A percentile compares a stretch with the other conserved stretches of the same genome.
These are phyloP conservation scores for Phoma sp. DNA, from an alignment of 2,329 filamentous ascomycete genomes.

Conservation along the genomic window DNA sequence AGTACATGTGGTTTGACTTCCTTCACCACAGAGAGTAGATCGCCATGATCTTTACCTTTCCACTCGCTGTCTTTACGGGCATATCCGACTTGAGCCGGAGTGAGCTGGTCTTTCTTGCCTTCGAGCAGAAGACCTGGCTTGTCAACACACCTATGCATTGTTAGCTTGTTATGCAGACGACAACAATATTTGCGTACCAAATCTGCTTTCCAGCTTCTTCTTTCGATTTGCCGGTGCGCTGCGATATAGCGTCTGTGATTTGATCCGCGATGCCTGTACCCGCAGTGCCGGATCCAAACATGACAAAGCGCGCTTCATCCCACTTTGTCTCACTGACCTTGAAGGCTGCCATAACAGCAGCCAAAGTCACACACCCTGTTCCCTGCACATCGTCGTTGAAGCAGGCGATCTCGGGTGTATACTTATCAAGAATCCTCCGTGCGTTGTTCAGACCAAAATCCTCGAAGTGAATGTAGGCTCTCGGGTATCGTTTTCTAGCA, in stretches of 20 bases:
- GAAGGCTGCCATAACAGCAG: conserved; percentile 78
- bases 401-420: conserved; percentile 75
- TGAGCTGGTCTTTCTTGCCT: conserved; percentile 65
- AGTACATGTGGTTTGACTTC: conserved; percentile 79
- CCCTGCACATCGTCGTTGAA: conserved; percentile 95
- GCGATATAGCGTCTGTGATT: conserved; percentile 77
- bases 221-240: conserved; percentile 69
- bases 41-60: conserved; percentile 61
- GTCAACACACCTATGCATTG: conserved; percentile 67
- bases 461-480: conserved; percentile 87
- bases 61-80: conserved; percentile 70
- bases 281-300: conserved; percentile 83
- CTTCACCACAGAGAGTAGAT: conserved; percentile 71
- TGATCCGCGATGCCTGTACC: conserved; percentile 88
- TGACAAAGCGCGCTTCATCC: conserved; percentile 71
- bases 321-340: conserved; percentile 72
- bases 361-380: conserved; percentile 85
- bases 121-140: conserved; percentile 78
- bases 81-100: conserved; percentile 70
- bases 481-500: conserved; percentile 73
- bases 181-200: conserved; percentile 55
- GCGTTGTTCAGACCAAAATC: conserved; percentile 84
- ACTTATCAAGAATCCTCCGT: conserved; percentile 75
- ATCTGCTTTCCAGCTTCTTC: conserved; percentile 82
- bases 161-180: neutral